Evolutionary conservation across 495 filamentous ascomycete genomes (phyloP).

Genomic region (Amphirosellinia nigrospora): DNA sequence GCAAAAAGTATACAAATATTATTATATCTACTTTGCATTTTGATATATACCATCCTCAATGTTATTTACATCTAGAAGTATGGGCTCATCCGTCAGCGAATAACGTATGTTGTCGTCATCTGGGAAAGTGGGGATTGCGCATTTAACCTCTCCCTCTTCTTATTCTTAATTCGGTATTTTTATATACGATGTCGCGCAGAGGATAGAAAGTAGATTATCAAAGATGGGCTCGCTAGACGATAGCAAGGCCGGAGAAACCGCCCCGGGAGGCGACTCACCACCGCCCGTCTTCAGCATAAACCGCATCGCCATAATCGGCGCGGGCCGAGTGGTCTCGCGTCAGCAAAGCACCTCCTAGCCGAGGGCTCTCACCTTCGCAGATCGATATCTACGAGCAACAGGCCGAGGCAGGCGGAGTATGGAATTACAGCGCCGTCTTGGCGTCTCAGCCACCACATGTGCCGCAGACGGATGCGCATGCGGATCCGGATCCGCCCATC

Average conservation of each 20-base stretch:
- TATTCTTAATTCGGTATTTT: neutral
- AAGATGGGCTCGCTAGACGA: constrained; percentile 17
- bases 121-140: neutral
- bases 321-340: constrained; percentile 68
- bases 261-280: neutral
- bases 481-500: constrained; percentile 49
- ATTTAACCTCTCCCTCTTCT: neutral
- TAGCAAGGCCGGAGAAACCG: neutral
- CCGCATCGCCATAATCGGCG: constrained; percentile 71
- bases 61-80: neutral
- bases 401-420: constrained; percentile 74
- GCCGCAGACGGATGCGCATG: constrained; percentile 50
- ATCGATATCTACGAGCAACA: constrained; percentile 87
- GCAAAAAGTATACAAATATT: too few relatives aligned
- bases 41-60: too few relatives aligned
- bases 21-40: too few relatives aligned
- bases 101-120: constrained; percentile 6
- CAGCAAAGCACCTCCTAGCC: constrained; percentile 76
- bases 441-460: constrained; percentile 36
- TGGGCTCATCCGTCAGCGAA: neutral
- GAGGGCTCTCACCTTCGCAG: constrained; percentile 67
- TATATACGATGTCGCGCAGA: neutral
- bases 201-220: neutral
- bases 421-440: constrained; percentile 70
- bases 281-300: constrained; percentile 48